Percentiles rank a stretch among this genome's conserved stretches.
Evolutionary conservation across 345 rosid genomes (phyloP).

Genomic region (Lenwebbia sp.): DNA sequence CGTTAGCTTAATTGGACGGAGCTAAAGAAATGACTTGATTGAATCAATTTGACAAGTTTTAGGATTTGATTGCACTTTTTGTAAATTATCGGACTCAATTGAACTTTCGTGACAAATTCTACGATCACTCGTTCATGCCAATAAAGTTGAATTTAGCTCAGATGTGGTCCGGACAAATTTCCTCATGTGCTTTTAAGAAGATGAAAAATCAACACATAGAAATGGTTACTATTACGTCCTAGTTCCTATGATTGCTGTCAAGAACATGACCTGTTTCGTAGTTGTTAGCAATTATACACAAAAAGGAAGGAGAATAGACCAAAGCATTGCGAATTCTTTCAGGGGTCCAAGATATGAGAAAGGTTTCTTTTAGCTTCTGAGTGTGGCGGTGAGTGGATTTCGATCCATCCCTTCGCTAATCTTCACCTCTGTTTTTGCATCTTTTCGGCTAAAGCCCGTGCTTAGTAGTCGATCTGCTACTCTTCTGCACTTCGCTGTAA

Average conservation of each 20-base stretch:
- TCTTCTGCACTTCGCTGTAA: background rate
- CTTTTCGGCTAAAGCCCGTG: background rate
- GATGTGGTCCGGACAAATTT: background rate
- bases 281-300: too few species aligned
- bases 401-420: background rate
- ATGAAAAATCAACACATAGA: background rate
- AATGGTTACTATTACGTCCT: background rate
- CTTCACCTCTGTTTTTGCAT: background rate
- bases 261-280: background rate
- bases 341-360: background rate
- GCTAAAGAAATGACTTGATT: too few species aligned
- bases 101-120: too few species aligned
- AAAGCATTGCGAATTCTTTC: background rate
- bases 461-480: background rate
- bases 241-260: fast-evolving
- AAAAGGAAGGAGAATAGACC: background rate
- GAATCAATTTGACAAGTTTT: too few species aligned
- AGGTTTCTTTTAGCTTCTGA: background rate
- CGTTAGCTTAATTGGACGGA: too few species aligned
- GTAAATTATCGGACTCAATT: too few species aligned
- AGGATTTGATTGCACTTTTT: too few species aligned
- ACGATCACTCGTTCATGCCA: background rate
- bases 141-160: background rate
- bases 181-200: background rate
- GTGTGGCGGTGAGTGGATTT: background rate